Evolutionary conservation across 2,329 filamentous ascomycete species (phyloP).

Genomic region (Aschersonia sp.): DNA sequence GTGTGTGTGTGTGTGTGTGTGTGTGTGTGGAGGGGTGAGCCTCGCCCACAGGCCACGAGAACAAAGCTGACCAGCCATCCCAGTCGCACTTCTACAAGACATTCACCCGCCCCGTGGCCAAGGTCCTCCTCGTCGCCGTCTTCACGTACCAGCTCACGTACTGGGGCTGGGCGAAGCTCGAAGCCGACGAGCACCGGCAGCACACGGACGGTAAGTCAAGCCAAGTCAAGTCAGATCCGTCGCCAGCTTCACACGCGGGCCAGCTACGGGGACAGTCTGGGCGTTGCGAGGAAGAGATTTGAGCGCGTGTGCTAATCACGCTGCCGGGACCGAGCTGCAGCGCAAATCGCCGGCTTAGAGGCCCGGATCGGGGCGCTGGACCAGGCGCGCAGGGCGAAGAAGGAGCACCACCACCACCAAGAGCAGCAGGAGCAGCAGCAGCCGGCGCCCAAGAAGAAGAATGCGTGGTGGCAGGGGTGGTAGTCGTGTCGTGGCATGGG

Average conservation of each 20-base stretch:
- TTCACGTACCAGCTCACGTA: conserved; percentile 69
- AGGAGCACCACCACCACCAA: neutral
- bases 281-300: neutral
- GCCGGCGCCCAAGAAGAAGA: neutral
- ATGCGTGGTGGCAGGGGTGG: neutral
- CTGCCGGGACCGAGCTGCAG: conserved; percentile 5
- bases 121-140: conserved; percentile 59
- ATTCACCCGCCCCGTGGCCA: conserved; percentile 58
- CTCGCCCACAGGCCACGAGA: no score
- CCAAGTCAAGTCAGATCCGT: conserved; percentile 6
- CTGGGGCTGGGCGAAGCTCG: conserved; percentile 60
- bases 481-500: neutral
- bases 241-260: neutral
- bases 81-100: conserved; percentile 59
- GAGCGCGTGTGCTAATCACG: neutral
- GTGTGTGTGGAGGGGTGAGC: no score
- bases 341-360: conserved; percentile 21
- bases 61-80: no score
- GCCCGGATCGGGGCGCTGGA: conserved; percentile 21
- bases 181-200: conserved; percentile 51
- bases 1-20: no score
- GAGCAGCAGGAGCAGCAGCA: neutral
- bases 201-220: conserved; percentile 42
- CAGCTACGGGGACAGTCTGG: neutral
- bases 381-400: conserved; percentile 4